phyloP scores from a whole-genome alignment of 176 grass and related monocot species.

The Carex littledalei region DNA sequence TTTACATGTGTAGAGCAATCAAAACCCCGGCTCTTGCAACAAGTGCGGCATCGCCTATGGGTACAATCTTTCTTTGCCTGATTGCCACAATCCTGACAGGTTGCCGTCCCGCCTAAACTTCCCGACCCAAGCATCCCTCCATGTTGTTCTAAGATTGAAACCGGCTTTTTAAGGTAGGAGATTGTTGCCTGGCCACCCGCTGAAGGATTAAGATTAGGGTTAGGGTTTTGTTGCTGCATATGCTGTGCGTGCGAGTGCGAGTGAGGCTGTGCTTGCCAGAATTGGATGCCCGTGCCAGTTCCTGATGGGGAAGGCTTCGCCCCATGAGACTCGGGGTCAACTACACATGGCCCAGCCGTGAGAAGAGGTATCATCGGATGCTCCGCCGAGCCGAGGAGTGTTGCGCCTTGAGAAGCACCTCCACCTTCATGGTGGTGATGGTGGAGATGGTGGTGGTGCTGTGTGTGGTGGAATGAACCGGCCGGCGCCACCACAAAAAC shows the following conservation, averaged over 20 bases:
- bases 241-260: neutral
- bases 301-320: slow-evolving; percentile 24
- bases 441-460: slow-evolving; percentile 47
- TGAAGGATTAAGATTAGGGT: slow-evolving; percentile 20
- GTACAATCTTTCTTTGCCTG: slow-evolving; percentile 84
- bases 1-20: slow-evolving; percentile 72
- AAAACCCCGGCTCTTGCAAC: slow-evolving; percentile 83
- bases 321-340: slow-evolving; percentile 16
- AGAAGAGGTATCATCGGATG: slow-evolving; percentile 66
- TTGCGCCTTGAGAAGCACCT: neutral
- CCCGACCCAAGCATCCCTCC: slow-evolving; percentile 26
- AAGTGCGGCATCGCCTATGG: slow-evolving; percentile 66
- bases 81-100: slow-evolving; percentile 86
- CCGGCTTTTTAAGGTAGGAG: slow-evolving; percentile 53
- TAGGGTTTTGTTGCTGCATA: slow-evolving; percentile 28
- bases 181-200: slow-evolving; percentile 16
- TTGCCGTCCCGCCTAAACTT: slow-evolving; percentile 10
- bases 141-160: slow-evolving; percentile 35
- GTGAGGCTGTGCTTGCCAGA: slow-evolving; percentile 53
- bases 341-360: slow-evolving; percentile 46
- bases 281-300: slow-evolving; percentile 42
- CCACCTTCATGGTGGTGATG: slow-evolving; percentile 46
- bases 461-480: slow-evolving; percentile 36
- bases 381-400: slow-evolving; percentile 10
- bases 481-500: slow-evolving; percentile 58